phyloP scores from a whole-genome alignment of 129 eudicot species.

The carrot (Daucus carota) region DH1_v3.0 NC_030381.2:41876501-41877000 shows the following conservation, averaged over 20 bases:
- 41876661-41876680: not conserved
- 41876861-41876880: not conserved
- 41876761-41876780: constrained; percentile 12
- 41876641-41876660: not conserved
- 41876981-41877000: constrained; percentile 39
- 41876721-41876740: too few species aligned
- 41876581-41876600: not conserved
- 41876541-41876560: not conserved
- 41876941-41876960: not conserved
- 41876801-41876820: not conserved
- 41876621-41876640: not conserved
- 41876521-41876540: not conserved
- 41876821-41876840: constrained; percentile 9
- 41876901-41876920: not conserved
- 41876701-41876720: too few species aligned
- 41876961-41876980: constrained; percentile 33
- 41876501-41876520: not conserved
- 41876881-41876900: constrained; percentile 10
- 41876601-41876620: not conserved
- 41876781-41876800: not conserved
- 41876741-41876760: too few species aligned
- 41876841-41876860: not conserved
- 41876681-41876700: too few species aligned
- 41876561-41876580: not conserved
- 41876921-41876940: too few species aligned